These are phyloP conservation scores for Chernovozyma sophiae-reginae DNA, from an alignment of 1,139 yeast species.

Conservation along the genomic window DNA sequence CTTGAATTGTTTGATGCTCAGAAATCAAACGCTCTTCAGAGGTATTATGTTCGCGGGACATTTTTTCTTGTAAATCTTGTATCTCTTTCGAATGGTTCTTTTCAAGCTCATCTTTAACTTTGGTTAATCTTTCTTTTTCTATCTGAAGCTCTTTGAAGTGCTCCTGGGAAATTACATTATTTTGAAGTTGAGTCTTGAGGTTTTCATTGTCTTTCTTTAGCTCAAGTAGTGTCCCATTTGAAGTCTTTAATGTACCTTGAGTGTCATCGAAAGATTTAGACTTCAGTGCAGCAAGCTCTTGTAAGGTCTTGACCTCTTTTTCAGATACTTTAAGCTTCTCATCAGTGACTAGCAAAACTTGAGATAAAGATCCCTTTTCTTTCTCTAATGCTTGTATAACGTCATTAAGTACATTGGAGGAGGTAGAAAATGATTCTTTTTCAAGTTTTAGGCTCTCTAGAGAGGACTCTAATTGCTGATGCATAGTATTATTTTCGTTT, in stretches of 20 bases:
- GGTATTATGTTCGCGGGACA: not conserved
- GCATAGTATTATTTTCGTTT: too few species aligned
- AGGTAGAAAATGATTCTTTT: too few species aligned
- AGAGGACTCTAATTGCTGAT: too few species aligned
- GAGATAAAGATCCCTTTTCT: not conserved
- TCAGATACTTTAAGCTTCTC: too few species aligned
- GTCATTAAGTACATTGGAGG: too few species aligned
- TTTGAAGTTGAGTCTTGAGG: not conserved
- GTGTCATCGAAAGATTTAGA: too few species aligned
- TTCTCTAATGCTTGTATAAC: not conserved
- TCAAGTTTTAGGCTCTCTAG: too few species aligned
- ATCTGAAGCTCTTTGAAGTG: not conserved
- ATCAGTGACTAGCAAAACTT: not conserved
- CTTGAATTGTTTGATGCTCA: conserved; percentile 2
- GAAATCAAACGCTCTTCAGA: conserved; percentile 1
- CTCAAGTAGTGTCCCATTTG: not conserved
- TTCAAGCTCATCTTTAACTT: not conserved
- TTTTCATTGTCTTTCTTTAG: not conserved
- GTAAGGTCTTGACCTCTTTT: too few species aligned
- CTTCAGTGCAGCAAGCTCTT: too few species aligned
- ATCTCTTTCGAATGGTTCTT: not conserved
- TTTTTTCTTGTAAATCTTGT: conserved; percentile 1
- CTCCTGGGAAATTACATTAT: not conserved
- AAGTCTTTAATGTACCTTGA: too few species aligned
- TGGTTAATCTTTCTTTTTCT: not conserved